A percentile compares a stretch with the other conserved stretches of the same genome.
These are phyloP conservation scores for Asterella californica DNA, from an alignment of 225 moss, liverwort and hornwort genomes.

Conservation along the genomic window DNA sequence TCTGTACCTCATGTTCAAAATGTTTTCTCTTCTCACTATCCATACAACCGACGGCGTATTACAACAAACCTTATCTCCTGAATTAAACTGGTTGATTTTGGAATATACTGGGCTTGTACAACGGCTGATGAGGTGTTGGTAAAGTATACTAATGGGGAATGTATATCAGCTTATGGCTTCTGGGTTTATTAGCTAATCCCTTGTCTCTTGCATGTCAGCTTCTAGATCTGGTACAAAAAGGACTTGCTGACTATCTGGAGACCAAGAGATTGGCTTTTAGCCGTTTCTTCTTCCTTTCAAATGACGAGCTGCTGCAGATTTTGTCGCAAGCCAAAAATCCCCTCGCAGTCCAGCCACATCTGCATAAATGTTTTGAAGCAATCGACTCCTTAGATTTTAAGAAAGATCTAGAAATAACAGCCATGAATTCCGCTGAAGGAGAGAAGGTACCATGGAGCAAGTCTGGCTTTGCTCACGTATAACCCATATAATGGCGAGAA, in stretches of 20 bases:
- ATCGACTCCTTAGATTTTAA: conserved; percentile 75
- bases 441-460: conserved; percentile 56
- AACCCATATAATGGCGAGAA: neutral
- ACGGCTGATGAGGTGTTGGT: neutral
- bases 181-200: neutral
- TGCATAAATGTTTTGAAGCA: conserved; percentile 89
- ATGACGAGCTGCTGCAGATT: conserved; percentile 85
- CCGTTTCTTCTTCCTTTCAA: conserved; percentile 82
- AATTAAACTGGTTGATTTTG: neutral
- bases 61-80: neutral
- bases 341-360: conserved; percentile 78
- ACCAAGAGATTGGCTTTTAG: conserved; percentile 85
- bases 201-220: conserved; percentile 32
- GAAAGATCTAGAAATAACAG: conserved; percentile 71
- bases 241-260: conserved; percentile 80
- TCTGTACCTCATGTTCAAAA: neutral
- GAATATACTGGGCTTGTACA: neutral
- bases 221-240: conserved; percentile 82
- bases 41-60: neutral
- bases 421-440: conserved; percentile 83
- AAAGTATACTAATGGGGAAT: neutral
- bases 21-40: neutral
- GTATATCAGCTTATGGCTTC: neutral
- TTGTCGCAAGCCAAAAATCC: conserved; percentile 93
- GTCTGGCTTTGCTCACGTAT: neutral